Base-by-base conservation (phyloP, 768 basidiomycete species). In the Dioszegia hungarica region DNA sequence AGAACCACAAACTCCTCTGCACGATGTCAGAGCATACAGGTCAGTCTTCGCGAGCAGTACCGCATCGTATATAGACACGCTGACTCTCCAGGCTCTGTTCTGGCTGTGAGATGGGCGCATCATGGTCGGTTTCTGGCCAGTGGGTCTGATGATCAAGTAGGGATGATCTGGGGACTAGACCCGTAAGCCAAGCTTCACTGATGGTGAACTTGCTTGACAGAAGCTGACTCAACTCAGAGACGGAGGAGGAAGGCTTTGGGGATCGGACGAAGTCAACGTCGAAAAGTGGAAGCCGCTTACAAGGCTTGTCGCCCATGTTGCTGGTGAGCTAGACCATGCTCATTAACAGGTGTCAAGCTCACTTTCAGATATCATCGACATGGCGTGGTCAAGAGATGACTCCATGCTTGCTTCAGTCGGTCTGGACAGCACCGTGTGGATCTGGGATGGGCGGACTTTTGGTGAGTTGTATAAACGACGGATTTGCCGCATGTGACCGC, bases 241-340 rank as follows among this genome's bases (percentile, higher is more conserved):
- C 53, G 87, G 88, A 20, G 84, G 84, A 51, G 88, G 92, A 17
- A 90, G 87, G 75, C 85, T 93, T 3, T 97, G 90, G 85, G 94
- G 94, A 11, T 87, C 89, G 20, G 90, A 90, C 63, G 95, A 98
- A 68, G 84, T 93, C 62, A 99, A 99, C 72, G 83, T 95, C 4
- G 95, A 99, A 77, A 90, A 87, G 24, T 99, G 95, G 95, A 97
- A 93, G 71, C 89, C 92, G 4, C 74, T 94, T 70, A 89, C 89
- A 65, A 82, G 93, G 34, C 79, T 99, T 11, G 90, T 90, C 20
- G 95, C 92, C 0, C 95, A 99, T 72, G 89, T 90, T 58, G 93
- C 91, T 64, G 94, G 93, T 92, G 54, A 61, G 83, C 79, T 10
- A 28, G 20, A 15, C 43, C n/a, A 24, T 22, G 20, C 3, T 19